Percentiles rank a stretch among this genome's conserved stretches.
Evolutionary conservation across 2,329 filamentous ascomycete genomes (phyloP).

Genomic region (Xylaria sp.): DNA sequence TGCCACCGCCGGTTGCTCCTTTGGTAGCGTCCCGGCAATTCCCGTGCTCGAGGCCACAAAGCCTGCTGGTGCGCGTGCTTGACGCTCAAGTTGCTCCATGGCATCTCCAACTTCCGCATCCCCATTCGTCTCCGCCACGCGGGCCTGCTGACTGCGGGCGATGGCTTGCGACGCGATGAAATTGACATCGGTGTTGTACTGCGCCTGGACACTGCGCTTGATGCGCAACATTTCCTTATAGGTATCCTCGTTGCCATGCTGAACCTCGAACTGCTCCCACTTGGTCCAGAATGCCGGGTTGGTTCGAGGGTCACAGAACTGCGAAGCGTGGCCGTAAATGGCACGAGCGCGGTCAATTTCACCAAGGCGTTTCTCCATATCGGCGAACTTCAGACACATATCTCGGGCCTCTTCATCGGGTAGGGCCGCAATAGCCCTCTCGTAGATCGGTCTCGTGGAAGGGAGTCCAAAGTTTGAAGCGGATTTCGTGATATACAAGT

Average conservation of each 20-base stretch:
- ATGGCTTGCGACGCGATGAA: conserved; percentile 97
- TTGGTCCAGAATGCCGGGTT: conserved; percentile 93
- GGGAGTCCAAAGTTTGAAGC: conserved; percentile 97
- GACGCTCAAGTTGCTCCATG: conserved; percentile 88
- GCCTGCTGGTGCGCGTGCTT: conserved; percentile 87
- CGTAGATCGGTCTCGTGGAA: conserved; percentile 94
- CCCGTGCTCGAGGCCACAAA: conserved; percentile 90
- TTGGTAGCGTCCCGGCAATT: conserved; percentile 69
- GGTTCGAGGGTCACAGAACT: conserved; percentile 95
- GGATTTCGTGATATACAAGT: conserved; percentile 99
- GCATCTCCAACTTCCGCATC: conserved; percentile 74
- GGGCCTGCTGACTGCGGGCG: conserved; percentile 76
- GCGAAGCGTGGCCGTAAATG: conserved; percentile 95
- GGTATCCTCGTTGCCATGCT: conserved; percentile 98
- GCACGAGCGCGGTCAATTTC: conserved; percentile 95
- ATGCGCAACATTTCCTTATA: conserved; percentile 99
- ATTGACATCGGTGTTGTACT: conserved; percentile 99
- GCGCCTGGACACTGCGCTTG: conserved; percentile 95
- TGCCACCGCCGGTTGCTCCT: conserved; percentile 57
- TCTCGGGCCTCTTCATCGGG: conserved; percentile 93
- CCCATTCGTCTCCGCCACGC: conserved; percentile 56
- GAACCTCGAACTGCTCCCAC: conserved; percentile 97
- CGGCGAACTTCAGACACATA: conserved; percentile 99
- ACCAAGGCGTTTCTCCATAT: conserved; percentile 91
- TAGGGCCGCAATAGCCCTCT: conserved; percentile 91